Base-by-base conservation (phyloP, 1,284 basidiomycete species). In the Entoloma clypeatum region DNA sequence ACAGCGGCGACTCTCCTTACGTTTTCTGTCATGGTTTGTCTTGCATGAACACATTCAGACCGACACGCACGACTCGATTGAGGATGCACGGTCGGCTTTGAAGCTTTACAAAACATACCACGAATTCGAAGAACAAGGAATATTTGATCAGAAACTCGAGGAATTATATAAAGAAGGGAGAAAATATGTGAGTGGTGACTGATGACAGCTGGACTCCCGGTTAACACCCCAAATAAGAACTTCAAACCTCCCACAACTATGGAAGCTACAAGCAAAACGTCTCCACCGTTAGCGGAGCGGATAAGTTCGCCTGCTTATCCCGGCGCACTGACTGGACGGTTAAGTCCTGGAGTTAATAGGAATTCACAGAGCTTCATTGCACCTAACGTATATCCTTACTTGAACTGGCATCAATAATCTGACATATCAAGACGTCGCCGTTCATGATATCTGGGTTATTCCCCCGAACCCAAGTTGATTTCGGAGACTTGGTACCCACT, bases 1-100 rank as follows among this genome's bases (percentile, higher is more conserved):
- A 21, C 86, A 92, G 50, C 81, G 95, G 16, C 84, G 93, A 47
- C 73, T 98, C 13, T 95, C 92, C 0, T 70, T 99, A n/a, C 79
- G 91, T 4, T 99, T 98, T 68, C 73, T 99, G 11, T 82, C 91
- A 0, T 99, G 92, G 92, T 92, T 89, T 60, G 73, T 99, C 23
- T 71, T 99, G 11, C 79, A 88, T 48, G 81, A 92, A 57, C 84
- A 89, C 54, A 99, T 99, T 45, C 96, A 99, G 63, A 86, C 79
- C 4, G 89, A 92, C 11, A 87, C 86, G 6, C 95, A 99, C 61
- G 95, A 99, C 65, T 97, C 92, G 11, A 97, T 99, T 54, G 90
- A 94, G 63, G 96, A 99, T 59, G 93, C 95, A 0, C 76, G 82
- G 13, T 91, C 91, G 7, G 93, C 95, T 0, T 67, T 98, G 36